Percentiles rank a stretch among this genome's conserved stretches.
These are phyloP conservation scores for Rhododendron williamsianum DNA, from an alignment of 148 eudicot species.

Conservation along the genomic window DNA sequence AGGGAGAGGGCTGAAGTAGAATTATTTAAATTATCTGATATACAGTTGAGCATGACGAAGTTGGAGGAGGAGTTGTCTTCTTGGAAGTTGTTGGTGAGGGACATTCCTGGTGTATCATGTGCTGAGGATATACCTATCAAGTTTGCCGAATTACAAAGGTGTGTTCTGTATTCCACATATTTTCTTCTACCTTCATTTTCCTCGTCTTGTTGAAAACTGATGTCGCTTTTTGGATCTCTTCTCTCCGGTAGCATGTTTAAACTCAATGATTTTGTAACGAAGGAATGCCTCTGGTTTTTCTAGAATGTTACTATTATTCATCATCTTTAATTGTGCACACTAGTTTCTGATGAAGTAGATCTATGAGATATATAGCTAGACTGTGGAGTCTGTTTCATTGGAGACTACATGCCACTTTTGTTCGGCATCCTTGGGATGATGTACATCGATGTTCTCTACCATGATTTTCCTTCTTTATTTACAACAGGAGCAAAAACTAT, in stretches of 20 bases:
- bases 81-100: constrained; percentile 61
- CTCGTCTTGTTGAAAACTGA: constrained; percentile 2
- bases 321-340: constrained; percentile 1
- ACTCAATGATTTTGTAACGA: background rate
- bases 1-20: constrained; percentile 79
- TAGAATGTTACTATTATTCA: background rate
- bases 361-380: background rate
- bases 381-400: background rate
- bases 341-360: background rate
- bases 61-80: constrained; percentile 76
- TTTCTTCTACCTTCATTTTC: background rate
- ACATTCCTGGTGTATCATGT: constrained; percentile 73
- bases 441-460: background rate
- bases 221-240: constrained; percentile 2
- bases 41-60: constrained; percentile 41
- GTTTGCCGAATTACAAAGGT: constrained; percentile 86
- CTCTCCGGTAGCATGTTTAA: background rate
- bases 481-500: background rate
- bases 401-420: background rate
- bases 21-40: constrained; percentile 53
- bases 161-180: constrained; percentile 20
- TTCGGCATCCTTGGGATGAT: constrained; percentile 1
- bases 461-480: background rate
- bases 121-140: constrained; percentile 68
- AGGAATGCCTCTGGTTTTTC: background rate